Evolutionary conservation across 768 basidiomycete genomes (phyloP).

Genomic region (Russula emetica): DNA sequence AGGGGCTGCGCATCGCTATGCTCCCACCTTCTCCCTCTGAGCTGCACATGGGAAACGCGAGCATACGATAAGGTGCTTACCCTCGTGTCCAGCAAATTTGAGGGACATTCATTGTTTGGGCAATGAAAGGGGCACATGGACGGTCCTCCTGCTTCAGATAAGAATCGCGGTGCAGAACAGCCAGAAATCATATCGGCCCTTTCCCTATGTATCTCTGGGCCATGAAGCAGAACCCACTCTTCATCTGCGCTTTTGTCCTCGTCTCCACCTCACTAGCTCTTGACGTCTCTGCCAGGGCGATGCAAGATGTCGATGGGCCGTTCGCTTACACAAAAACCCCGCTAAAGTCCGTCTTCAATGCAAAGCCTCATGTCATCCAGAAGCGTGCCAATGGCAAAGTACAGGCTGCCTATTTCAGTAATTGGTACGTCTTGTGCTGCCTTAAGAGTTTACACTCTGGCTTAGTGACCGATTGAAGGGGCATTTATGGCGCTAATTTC

Average conservation of each 20-base stretch:
- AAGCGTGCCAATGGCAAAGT: slow-evolving; percentile 1
- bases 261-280: neutral
- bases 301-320: neutral
- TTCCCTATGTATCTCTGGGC: neutral
- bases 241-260: neutral
- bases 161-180: neutral
- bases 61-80: neutral
- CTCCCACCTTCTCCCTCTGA: neutral
- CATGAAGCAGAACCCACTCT: neutral
- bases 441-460: neutral
- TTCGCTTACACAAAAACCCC: neutral
- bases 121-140: neutral
- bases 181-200: neutral
- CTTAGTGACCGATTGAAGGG: neutral
- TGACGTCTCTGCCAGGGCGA: neutral
- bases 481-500: neutral
- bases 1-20: too few relatives aligned
- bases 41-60: neutral
- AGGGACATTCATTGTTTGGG: neutral
- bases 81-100: neutral
- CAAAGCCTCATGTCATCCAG: neutral
- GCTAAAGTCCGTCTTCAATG: neutral
- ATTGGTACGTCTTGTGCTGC: neutral
- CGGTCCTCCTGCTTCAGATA: neutral
- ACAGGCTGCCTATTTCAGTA: neutral